phyloP scores from a whole-genome alignment of 2,329 filamentous ascomycete species.

The Dactylellina drechsleri region DNA sequence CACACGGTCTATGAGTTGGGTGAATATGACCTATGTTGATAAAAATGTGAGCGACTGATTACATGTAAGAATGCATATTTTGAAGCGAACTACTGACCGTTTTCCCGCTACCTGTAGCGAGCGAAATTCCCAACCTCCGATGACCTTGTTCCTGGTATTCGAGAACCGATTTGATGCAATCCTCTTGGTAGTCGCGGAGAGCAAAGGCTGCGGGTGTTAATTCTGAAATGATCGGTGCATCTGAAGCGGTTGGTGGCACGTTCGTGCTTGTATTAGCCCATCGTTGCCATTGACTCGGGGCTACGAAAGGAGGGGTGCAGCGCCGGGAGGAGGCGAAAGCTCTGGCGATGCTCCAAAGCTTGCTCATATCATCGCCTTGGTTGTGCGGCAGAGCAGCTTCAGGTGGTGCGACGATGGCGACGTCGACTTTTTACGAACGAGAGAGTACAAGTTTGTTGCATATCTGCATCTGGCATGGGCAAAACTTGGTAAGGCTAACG shows the following conservation, averaged over 20 bases:
- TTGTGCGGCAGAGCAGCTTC: not conserved
- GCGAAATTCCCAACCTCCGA: constrained; percentile 81
- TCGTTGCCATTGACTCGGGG: constrained; percentile 25
- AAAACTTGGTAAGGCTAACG: no score
- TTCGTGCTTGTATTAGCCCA: constrained; percentile 9
- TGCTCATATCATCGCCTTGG: constrained; percentile 43
- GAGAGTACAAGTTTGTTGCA: no score
- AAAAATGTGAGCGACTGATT: constrained; percentile 1
- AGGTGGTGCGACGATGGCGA: constrained; percentile 6
- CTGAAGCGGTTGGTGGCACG: not conserved
- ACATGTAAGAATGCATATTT: constrained; percentile 1
- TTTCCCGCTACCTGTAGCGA: constrained; percentile 89
- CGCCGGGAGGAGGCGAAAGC: constrained; percentile 25
- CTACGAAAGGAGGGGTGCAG: not conserved
- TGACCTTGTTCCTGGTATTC: constrained; percentile 75
- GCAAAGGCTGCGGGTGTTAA: constrained; percentile 63
- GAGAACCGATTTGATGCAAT: constrained; percentile 86
- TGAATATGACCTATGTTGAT: constrained; percentile 83
- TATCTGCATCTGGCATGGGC: no score
- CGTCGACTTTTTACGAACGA: not conserved
- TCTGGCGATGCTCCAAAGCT: constrained; percentile 27
- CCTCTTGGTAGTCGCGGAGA: constrained; percentile 86
- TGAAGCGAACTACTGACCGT: constrained; percentile 68
- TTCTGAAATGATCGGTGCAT: no score
- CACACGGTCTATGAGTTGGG: constrained; percentile 86